Conservation (phyloP, 2,329 filamentous ascomycete genomes). For the Calonectria hawksworthii region DNA sequence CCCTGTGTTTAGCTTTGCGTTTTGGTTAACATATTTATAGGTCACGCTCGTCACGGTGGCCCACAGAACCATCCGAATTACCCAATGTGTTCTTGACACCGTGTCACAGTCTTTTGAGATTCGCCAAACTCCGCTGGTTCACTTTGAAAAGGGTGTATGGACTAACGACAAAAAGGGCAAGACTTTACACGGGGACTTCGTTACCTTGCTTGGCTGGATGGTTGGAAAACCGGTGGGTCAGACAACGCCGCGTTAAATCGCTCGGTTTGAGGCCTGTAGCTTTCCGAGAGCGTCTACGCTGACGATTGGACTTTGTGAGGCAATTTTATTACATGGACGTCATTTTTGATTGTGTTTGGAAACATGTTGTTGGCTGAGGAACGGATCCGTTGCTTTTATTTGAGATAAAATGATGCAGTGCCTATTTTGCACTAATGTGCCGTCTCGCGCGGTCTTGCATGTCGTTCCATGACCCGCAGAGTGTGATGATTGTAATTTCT, state of each 20-base stretch:
- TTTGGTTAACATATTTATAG: neutral
- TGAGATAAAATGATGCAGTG: too few relatives aligned
- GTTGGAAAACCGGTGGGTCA: neutral
- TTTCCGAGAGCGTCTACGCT: neutral
- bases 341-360: neutral
- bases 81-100: neutral
- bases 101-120: neutral
- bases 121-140: neutral
- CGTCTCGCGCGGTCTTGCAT: too few relatives aligned
- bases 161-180: neutral
- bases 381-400: too few relatives aligned
- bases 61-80: neutral
- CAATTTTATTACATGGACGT: neutral
- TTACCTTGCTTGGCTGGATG: neutral
- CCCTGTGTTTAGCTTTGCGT: too few relatives aligned
- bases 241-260: neutral
- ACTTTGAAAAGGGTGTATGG: neutral
- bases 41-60: neutral
- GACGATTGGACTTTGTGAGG: neutral
- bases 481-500: too few relatives aligned
- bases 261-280: neutral
- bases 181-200: neutral
- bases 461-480: too few relatives aligned
- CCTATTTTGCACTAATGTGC: too few relatives aligned
- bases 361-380: neutral